A percentile compares a stretch with the other conserved stretches of the same genome.
These are phyloP conservation scores for Diaporthe vexans DNA, from an alignment of 2,329 filamentous ascomycete species.

Conservation along the genomic window DNA sequence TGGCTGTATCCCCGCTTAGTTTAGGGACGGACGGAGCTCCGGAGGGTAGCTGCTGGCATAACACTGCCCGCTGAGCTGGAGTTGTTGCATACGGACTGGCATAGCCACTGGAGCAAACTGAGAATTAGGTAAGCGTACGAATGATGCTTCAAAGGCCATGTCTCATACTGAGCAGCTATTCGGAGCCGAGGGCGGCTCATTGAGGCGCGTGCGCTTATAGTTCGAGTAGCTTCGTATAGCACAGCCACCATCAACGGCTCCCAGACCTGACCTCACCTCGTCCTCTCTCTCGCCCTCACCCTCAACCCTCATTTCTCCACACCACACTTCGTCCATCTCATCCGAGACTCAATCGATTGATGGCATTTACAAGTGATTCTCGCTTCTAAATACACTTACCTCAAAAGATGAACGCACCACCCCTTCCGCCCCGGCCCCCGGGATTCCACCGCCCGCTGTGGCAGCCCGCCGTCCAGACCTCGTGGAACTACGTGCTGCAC, in stretches of 20 bases:
- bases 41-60: background rate
- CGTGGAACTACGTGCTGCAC: constrained; percentile 42
- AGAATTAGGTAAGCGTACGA: background rate
- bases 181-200: background rate
- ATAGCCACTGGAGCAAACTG: background rate
- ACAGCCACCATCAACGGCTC: constrained; percentile 12
- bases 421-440: constrained; percentile 37
- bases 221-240: constrained; percentile 16
- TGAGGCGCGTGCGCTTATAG: background rate
- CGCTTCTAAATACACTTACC: no score
- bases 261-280: constrained; percentile 20
- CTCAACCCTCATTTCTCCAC: background rate
- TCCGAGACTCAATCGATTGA: background rate
- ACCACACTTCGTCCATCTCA: background rate
- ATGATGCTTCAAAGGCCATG: background rate
- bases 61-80: background rate
- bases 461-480: constrained; percentile 34
- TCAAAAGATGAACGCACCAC: constrained; percentile 21
- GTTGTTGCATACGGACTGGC: background rate
- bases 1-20: background rate
- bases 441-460: constrained; percentile 37
- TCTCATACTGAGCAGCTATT: background rate
- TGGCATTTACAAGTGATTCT: background rate
- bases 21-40: background rate
- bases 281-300: background rate